These are phyloP conservation scores for Phylloporus arenicola DNA, from an alignment of 768 basidiomycete genomes.

Conservation along the genomic window DNA sequence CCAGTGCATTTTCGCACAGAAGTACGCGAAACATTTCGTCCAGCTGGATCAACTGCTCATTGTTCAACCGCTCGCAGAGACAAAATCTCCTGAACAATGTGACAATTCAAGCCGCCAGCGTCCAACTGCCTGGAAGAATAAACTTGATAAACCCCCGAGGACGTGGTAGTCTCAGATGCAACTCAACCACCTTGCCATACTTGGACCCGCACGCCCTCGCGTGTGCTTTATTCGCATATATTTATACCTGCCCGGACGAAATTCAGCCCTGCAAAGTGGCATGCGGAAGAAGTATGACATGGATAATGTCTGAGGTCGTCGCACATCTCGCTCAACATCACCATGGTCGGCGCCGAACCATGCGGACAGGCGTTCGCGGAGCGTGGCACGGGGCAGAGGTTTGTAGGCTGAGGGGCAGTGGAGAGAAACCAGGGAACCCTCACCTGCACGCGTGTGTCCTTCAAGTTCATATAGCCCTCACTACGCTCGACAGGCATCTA, in stretches of 20 bases:
- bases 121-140: slow-evolving; percentile 7
- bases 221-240: slow-evolving; percentile 8
- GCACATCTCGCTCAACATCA: slow-evolving; percentile 15
- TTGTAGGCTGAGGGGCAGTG: not conserved
- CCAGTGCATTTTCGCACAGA: slow-evolving; percentile 40
- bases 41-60: slow-evolving; percentile 41
- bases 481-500: slow-evolving; percentile 3
- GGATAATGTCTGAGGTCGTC: slow-evolving; percentile 45
- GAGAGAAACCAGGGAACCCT: not conserved
- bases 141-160: not conserved
- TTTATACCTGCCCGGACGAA: slow-evolving; percentile 46
- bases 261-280: slow-evolving; percentile 60
- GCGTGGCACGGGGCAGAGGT: slow-evolving; percentile 6
- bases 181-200: slow-evolving; percentile 9
- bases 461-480: slow-evolving; percentile 18
- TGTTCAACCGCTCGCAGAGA: slow-evolving; percentile 47
- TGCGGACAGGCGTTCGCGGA: slow-evolving; percentile 9
- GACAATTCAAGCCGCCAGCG: not conserved
- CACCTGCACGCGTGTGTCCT: not conserved
- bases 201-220: not conserved
- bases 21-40: slow-evolving; percentile 46
- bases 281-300: slow-evolving; percentile 38
- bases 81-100: slow-evolving; percentile 41
- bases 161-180: slow-evolving; percentile 9
- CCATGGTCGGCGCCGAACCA: slow-evolving; percentile 11